A percentile compares a stretch with the other conserved stretches of the same genome.
These are phyloP conservation scores for Fusarium sp. DNA, from an alignment of 2,329 filamentous ascomycete genomes.

Conservation along the genomic window DNA sequence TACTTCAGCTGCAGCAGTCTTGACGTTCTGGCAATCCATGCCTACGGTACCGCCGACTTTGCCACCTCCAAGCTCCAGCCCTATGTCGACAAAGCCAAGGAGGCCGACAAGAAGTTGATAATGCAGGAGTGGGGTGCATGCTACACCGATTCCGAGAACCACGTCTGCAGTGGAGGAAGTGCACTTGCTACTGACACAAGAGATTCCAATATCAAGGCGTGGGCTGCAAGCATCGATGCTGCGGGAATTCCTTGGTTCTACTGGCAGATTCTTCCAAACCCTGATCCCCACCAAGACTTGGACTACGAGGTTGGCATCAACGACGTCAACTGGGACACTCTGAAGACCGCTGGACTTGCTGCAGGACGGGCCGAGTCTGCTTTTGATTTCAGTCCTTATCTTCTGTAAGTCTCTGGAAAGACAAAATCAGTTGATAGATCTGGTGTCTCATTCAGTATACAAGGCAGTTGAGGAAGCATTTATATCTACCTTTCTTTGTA, in stretches of 20 bases:
- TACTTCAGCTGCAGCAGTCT: slow-evolving; percentile 15
- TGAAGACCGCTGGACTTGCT: slow-evolving; percentile 12
- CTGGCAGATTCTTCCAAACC: slow-evolving; percentile 50
- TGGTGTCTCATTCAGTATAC: background rate
- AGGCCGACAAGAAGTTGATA: slow-evolving; percentile 48
- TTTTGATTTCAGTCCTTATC: slow-evolving; percentile 4
- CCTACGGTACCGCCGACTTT: slow-evolving; percentile 42
- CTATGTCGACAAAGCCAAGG: slow-evolving; percentile 43
- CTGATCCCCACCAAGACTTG: slow-evolving; percentile 46
- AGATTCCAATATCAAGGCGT: slow-evolving; percentile 45
- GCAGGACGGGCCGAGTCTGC: background rate
- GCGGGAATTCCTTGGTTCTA: slow-evolving; percentile 50
- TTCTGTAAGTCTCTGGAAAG: background rate
- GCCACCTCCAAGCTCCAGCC: slow-evolving; percentile 34
- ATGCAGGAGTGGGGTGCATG: slow-evolving; percentile 40
- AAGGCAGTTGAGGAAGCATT: background rate
- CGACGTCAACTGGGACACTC: slow-evolving; percentile 37
- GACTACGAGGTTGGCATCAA: slow-evolving; percentile 50
- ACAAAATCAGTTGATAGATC: too few relatives aligned
- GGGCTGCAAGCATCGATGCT: slow-evolving; percentile 44
- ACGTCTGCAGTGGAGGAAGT: slow-evolving; percentile 41
- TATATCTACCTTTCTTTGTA: background rate
- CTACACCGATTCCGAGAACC: slow-evolving; percentile 45
- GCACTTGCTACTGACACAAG: slow-evolving; percentile 23
- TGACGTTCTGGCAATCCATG: slow-evolving; percentile 17